phyloP scores from a whole-genome alignment of 1,139 yeast genomes.

The Eremothecium coryli region DNA sequence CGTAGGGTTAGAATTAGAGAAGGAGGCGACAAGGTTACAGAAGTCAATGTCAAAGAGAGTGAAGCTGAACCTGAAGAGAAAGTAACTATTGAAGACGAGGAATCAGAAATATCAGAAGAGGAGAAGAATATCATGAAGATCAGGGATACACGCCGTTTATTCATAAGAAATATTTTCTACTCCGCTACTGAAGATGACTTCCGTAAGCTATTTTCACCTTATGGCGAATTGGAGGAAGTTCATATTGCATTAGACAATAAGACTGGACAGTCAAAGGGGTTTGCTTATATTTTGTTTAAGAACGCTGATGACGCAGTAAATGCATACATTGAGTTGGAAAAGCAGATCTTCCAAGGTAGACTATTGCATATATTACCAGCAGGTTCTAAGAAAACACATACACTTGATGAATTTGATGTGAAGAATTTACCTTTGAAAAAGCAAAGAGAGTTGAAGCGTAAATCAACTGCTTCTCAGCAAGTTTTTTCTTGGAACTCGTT shows the following conservation, averaged over 20 bases:
- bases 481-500: constrained; percentile 95
- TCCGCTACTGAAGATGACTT: constrained; percentile 76
- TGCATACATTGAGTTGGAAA: constrained; percentile 70
- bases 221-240: constrained; percentile 62
- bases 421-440: constrained; percentile 86
- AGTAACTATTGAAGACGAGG: constrained; percentile 10
- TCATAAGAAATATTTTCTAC: constrained; percentile 78
- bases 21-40: constrained; percentile 22
- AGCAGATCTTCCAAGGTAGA: constrained; percentile 90
- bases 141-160: constrained; percentile 66
- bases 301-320: constrained; percentile 60
- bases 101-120: constrained; percentile 32
- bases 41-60: constrained; percentile 6
- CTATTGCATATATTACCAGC: constrained; percentile 84
- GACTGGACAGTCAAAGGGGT: constrained; percentile 87
- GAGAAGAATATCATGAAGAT: constrained; percentile 46
- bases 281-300: constrained; percentile 71
- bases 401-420: constrained; percentile 80
- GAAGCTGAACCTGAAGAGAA: constrained; percentile 5
- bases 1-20: constrained; percentile 69
- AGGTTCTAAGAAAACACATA: constrained; percentile 66
- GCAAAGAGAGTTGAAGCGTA: constrained; percentile 75
- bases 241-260: constrained; percentile 88
- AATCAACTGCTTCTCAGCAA: constrained; percentile 71
- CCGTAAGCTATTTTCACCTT: constrained; percentile 36